Evolutionary conservation across 139 green algal genomes (phyloP).

Genomic region (Chlorella sp.): DNA sequence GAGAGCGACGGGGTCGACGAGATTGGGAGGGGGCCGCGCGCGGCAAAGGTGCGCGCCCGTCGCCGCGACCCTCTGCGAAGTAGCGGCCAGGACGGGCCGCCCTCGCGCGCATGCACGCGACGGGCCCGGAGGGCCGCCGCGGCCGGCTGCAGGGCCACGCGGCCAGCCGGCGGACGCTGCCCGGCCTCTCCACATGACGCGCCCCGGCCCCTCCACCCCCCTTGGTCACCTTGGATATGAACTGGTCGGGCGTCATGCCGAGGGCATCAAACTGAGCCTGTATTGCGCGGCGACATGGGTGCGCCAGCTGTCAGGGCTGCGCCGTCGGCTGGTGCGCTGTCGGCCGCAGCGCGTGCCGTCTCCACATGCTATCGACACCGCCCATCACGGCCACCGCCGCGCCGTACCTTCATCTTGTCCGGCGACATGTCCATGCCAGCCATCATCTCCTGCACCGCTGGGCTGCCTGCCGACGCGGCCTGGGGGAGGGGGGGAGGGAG

Average conservation of each 20-base stretch:
- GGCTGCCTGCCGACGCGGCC: slow-evolving; percentile 3
- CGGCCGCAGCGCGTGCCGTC: not conserved
- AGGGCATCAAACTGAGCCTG: slow-evolving; percentile 76
- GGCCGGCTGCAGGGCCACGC: too few relatives aligned
- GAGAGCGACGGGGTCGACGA: not conserved
- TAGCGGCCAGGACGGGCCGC: too few relatives aligned
- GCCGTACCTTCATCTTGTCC: slow-evolving; percentile 31
- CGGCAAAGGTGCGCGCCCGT: not conserved
- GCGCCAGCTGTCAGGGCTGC: too few relatives aligned
- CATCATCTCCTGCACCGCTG: slow-evolving; percentile 45
- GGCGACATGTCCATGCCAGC: slow-evolving; percentile 39
- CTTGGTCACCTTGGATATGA: slow-evolving; percentile 62
- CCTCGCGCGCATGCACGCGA: too few relatives aligned
- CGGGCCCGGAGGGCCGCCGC: too few relatives aligned
- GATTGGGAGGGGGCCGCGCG: too few relatives aligned
- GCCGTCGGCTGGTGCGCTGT: not conserved
- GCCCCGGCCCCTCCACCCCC: too few relatives aligned
- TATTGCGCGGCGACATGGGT: slow-evolving; percentile 50
- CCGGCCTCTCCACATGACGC: too few relatives aligned
- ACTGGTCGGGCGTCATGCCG: slow-evolving; percentile 79
- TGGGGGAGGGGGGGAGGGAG: too few relatives aligned
- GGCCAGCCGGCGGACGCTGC: too few relatives aligned
- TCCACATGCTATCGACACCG: not conserved
- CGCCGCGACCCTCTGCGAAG: not conserved
- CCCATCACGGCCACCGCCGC: not conserved